Conservation (phyloP, 2,329 filamentous ascomycete genomes). For the Penicillium sp. region DNA sequence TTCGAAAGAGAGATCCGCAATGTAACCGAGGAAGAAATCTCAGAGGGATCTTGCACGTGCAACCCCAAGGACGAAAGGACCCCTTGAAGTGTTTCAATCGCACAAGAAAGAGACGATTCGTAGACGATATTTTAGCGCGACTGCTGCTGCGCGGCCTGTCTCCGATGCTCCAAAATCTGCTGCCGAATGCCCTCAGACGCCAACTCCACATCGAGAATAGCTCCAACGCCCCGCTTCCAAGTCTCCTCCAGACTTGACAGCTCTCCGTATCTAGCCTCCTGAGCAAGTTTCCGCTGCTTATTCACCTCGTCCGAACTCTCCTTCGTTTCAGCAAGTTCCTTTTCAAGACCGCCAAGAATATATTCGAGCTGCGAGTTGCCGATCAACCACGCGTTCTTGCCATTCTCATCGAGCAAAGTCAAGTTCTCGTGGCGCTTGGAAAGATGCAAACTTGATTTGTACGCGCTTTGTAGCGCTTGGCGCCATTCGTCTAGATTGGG, state of each 20-base stretch:
- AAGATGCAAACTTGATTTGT: conserved; percentile 60
- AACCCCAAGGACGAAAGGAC: background rate
- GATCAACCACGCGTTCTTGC: conserved; percentile 89
- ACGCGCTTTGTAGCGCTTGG: conserved; percentile 54
- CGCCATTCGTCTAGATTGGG: conserved; percentile 50
- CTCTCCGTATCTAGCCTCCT: conserved; percentile 72
- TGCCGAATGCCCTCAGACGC: conserved; percentile 71
- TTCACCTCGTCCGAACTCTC: conserved; percentile 73
- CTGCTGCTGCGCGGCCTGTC: conserved; percentile 36
- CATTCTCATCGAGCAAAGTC: conserved; percentile 73
- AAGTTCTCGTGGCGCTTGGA: conserved; percentile 61
- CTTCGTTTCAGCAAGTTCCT: conserved; percentile 68
- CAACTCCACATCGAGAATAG: conserved; percentile 81
- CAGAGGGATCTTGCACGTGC: background rate
- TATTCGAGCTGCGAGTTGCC: conserved; percentile 79
- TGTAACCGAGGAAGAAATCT: background rate
- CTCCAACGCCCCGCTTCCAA: conserved; percentile 77
- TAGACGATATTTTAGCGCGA: background rate
- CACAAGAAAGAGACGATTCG: background rate
- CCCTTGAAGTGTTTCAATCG: background rate
- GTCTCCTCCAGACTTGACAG: conserved; percentile 70
- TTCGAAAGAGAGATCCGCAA: background rate
- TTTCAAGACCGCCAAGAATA: conserved; percentile 68
- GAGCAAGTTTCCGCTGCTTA: conserved; percentile 65
- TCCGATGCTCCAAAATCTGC: conserved; percentile 65